A percentile compares a stretch with the other conserved stretches of the same genome.
Evolutionary conservation across 805 yeast genomes (phyloP).

Genomic region (Lipomyces oligophaga): DNA sequence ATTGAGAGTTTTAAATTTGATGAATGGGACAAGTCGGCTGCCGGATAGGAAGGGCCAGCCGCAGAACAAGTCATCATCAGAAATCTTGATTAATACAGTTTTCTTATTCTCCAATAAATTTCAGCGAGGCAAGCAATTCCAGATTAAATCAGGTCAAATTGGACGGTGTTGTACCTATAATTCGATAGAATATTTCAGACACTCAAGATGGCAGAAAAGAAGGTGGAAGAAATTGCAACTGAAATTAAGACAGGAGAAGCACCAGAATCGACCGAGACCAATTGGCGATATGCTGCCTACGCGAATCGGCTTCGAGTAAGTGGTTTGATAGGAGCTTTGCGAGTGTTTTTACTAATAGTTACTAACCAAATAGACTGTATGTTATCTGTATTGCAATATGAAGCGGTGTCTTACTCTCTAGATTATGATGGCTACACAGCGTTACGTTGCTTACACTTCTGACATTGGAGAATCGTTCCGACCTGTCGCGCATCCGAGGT

Average conservation of each 20-base stretch:
- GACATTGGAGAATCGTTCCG: slow-evolving; percentile 85
- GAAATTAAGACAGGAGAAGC: slow-evolving; percentile 32
- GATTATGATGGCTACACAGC: slow-evolving; percentile 65
- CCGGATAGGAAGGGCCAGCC: too few relatives aligned
- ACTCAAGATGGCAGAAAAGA: slow-evolving; percentile 16
- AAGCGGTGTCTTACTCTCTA: slow-evolving; percentile 9
- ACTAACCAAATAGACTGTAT: slow-evolving; percentile 10
- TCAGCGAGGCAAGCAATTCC: too few relatives aligned
- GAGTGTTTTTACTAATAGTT: neutral
- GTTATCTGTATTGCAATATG: neutral
- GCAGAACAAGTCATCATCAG: too few relatives aligned
- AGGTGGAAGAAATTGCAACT: slow-evolving; percentile 19
- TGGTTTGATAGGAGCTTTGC: neutral
- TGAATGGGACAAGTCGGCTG: too few relatives aligned
- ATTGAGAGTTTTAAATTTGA: too few relatives aligned
- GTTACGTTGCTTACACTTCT: slow-evolving; percentile 82
- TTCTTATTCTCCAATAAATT: too few relatives aligned
- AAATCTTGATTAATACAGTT: too few relatives aligned
- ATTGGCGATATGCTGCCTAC: slow-evolving; percentile 74
- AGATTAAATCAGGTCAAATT: too few relatives aligned
- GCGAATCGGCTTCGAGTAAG: slow-evolving; percentile 60
- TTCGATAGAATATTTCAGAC: too few relatives aligned
- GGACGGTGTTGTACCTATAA: too few relatives aligned
- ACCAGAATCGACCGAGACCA: slow-evolving; percentile 46
- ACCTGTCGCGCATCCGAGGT: slow-evolving; percentile 67